Conservation (phyloP, 805 yeast genomes). For the Wickerhamiella slavikovae region DNA sequence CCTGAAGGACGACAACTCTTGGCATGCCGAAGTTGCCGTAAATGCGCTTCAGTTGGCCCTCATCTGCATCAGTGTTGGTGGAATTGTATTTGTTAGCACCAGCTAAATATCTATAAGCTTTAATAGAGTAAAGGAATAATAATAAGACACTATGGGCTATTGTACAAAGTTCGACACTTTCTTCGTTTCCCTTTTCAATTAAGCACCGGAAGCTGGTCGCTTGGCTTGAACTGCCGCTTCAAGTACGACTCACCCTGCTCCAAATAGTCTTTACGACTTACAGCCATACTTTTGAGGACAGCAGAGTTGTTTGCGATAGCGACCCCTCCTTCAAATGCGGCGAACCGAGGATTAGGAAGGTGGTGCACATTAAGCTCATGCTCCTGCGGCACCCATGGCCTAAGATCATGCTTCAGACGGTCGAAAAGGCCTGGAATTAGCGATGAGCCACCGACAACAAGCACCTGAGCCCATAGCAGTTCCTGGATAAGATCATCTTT, state of each 20-base stretch:
- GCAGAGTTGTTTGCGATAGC: conserved; percentile 21
- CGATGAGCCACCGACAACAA: conserved; percentile 66
- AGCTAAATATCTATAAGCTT: not conserved
- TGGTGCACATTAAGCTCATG: conserved; percentile 13
- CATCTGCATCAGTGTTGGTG: conserved; percentile 25
- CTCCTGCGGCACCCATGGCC: conserved; percentile 17
- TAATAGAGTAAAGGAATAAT: not conserved
- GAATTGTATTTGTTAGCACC: conserved; percentile 17
- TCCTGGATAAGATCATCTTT: conserved; percentile 59
- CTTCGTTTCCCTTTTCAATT: conserved; percentile 62
- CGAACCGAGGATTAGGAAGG: conserved; percentile 22
- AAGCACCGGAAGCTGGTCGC: conserved; percentile 33
- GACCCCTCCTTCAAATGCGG: conserved; percentile 40
- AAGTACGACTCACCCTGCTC: too few species aligned
- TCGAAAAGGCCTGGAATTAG: conserved; percentile 45
- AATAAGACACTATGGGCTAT: not conserved
- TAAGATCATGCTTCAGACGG: conserved; percentile 26
- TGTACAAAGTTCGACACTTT: conserved; percentile 39
- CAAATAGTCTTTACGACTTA: too few species aligned
- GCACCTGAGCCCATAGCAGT: conserved; percentile 56
- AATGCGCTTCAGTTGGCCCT: conserved; percentile 23
- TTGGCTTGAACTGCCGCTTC: too few species aligned
- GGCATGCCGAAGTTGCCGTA: conserved; percentile 25
- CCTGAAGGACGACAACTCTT: conserved; percentile 22
- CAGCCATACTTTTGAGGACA: too few species aligned